A percentile compares a stretch with the other conserved stretches of the same genome.
Conservation (phyloP, 257 asterid species). For the Scutellaria minor region DNA sequence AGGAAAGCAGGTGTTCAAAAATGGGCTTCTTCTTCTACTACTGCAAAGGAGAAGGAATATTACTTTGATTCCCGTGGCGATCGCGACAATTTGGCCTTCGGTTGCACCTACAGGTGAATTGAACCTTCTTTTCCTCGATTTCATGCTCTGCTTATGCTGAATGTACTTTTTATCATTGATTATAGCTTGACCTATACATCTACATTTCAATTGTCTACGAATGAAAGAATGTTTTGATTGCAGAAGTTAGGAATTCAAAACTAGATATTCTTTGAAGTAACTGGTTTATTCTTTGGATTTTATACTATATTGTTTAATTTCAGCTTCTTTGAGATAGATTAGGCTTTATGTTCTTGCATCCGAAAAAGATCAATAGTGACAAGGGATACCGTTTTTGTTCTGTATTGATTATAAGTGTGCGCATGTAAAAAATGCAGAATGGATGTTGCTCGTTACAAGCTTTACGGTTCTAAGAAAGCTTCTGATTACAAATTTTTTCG, state of each 20-base stretch:
- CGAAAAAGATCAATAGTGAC: neutral
- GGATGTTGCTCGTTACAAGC: conserved; percentile 97
- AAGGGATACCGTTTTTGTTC: neutral
- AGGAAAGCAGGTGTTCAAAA: conserved; percentile 65
- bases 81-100: conserved; percentile 85
- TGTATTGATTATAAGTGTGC: conserved; percentile 31
- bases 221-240: conserved; percentile 1
- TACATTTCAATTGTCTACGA: neutral
- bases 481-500: conserved; percentile 43
- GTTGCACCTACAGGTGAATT: conserved; percentile 72
- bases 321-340: neutral
- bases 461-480: conserved; percentile 53
- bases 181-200: conserved; percentile 20
- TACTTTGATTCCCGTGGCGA: conserved; percentile 97
- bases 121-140: neutral
- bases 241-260: neutral
- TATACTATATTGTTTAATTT: neutral
- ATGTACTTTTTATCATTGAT: conserved; percentile 4
- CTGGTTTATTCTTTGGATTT: conserved; percentile 2
- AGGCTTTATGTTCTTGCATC: neutral
- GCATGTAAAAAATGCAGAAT: conserved; percentile 62
- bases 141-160: neutral
- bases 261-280: neutral
- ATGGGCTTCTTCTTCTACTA: conserved; percentile 64
- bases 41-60: conserved; percentile 59